Evolutionary conservation across 208 protist species (phyloP).

Genomic region (Porcisia deanei): DNA sequence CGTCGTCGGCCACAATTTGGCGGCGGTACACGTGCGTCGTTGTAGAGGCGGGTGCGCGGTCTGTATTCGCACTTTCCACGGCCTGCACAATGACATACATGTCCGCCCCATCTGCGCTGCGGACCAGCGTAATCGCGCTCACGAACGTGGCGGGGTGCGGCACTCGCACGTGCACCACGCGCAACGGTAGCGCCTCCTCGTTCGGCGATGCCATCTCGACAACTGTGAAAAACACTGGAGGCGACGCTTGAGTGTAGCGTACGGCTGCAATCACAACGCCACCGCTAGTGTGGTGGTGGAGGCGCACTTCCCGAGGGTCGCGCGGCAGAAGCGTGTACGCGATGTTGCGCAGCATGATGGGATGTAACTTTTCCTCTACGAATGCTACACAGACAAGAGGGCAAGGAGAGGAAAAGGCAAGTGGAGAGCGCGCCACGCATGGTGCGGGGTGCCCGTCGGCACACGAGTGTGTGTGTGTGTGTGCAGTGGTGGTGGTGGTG

Average conservation of each 20-base stretch:
- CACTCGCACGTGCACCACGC: conserved; percentile 37
- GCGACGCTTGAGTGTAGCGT: neutral
- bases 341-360: conserved; percentile 37
- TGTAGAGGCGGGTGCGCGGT: neutral
- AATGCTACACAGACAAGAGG: neutral
- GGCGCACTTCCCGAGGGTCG: conserved; percentile 22
- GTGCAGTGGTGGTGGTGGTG: too few species aligned
- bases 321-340: conserved; percentile 28
- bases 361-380: neutral
- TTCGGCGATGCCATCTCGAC: conserved; percentile 40
- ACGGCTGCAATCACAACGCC: conserved; percentile 41
- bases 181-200: conserved; percentile 24
- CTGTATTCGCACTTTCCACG: conserved; percentile 3
- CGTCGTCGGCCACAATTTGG: conserved; percentile 18
- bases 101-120: conserved; percentile 38
- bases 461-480: neutral
- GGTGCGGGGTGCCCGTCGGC: neutral
- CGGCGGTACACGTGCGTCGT: conserved; percentile 50
- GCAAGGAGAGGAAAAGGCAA: neutral
- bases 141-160: conserved; percentile 22
- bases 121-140: conserved; percentile 28
- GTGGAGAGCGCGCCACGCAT: neutral
- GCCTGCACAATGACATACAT: conserved; percentile 60
- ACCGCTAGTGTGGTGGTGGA: conserved; percentile 37
- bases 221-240: conserved; percentile 37